Conservation (phyloP, 2,329 filamentous ascomycete species). For the Trichophyton simii region DNA sequence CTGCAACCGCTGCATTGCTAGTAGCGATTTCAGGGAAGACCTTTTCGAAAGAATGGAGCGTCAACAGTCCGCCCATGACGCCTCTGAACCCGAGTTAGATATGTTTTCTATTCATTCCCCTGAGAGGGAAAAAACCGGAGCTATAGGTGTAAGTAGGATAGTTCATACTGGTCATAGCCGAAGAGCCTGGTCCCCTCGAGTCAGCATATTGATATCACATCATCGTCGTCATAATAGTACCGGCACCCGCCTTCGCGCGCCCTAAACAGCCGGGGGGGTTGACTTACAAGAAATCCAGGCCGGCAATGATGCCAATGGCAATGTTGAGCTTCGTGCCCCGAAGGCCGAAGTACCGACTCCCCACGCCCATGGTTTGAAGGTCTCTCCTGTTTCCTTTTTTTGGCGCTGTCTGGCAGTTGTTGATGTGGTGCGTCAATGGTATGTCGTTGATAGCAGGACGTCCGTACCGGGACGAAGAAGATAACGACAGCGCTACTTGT, state of each 20-base stretch:
- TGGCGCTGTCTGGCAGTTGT: not conserved
- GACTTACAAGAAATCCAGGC: slow-evolving; percentile 52
- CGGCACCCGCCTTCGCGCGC: too few species aligned
- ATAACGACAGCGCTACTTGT: too few species aligned
- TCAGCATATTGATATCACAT: slow-evolving; percentile 4
- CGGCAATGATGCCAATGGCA: slow-evolving; percentile 58
- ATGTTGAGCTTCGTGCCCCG: slow-evolving; percentile 53
- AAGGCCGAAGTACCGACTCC: slow-evolving; percentile 48
- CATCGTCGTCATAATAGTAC: not conserved
- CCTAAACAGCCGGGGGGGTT: not conserved
- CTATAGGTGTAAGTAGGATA: not conserved
- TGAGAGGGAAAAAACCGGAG: not conserved
- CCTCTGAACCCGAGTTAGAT: slow-evolving; percentile 29
- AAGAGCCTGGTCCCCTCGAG: slow-evolving; percentile 29
- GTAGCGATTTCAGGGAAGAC: slow-evolving; percentile 46
- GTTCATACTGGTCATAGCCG: slow-evolving; percentile 49
- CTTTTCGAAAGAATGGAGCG: slow-evolving; percentile 48
- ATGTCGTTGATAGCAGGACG: not conserved
- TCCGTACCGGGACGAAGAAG: not conserved
- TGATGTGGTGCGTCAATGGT: not conserved
- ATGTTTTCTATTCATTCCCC: not conserved
- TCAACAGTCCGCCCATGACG: slow-evolving; percentile 64
- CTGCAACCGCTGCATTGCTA: slow-evolving; percentile 21
- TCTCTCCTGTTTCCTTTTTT: too few species aligned
- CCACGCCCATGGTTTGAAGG: slow-evolving; percentile 15